Evolutionary conservation across 768 basidiomycete genomes (phyloP).

Genomic region (Hericium alpestre): DNA sequence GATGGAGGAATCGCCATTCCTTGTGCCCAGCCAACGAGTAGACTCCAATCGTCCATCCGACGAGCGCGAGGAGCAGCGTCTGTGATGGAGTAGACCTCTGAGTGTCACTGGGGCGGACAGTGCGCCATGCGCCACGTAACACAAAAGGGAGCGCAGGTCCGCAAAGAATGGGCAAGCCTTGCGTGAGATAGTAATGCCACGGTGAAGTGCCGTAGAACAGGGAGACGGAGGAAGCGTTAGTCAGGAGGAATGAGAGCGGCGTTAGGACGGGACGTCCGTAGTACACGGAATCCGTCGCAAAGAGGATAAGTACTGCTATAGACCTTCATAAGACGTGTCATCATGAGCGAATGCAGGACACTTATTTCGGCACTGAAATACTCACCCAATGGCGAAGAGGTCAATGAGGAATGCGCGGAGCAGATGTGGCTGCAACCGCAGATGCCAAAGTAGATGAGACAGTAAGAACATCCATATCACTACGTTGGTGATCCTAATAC

Average conservation of each 20-base stretch:
- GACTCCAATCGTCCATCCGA: conserved; percentile 52
- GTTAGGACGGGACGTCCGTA: conserved; percentile 62
- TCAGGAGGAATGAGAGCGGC: conserved; percentile 68
- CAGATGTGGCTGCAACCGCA: conserved; percentile 26
- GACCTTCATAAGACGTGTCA: conserved; percentile 2
- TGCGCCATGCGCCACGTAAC: conserved; percentile 45
- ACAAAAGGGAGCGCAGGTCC: conserved; percentile 65
- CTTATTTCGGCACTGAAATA: not conserved
- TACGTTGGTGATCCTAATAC: conserved; percentile 80
- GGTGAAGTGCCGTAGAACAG: conserved; percentile 83
- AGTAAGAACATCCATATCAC: conserved; percentile 78
- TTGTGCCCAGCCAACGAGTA: conserved; percentile 88
- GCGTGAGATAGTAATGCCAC: conserved; percentile 84
- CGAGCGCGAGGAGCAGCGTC: conserved; percentile 35
- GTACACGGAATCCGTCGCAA: conserved; percentile 56
- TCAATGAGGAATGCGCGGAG: conserved; percentile 29
- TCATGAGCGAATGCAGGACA: not conserved
- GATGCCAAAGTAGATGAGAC: conserved; percentile 41
- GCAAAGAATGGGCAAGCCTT: conserved; percentile 77
- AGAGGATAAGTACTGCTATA: conserved; percentile 6
- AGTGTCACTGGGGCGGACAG: conserved; percentile 3
- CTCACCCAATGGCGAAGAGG: conserved; percentile 34
- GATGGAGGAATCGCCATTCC: conserved; percentile 96
- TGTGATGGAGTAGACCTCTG: conserved; percentile 12
- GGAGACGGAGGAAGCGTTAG: conserved; percentile 79